phyloP scores from a whole-genome alignment of 1,139 yeast genomes.

The Diutina mesorugosa region DNA sequence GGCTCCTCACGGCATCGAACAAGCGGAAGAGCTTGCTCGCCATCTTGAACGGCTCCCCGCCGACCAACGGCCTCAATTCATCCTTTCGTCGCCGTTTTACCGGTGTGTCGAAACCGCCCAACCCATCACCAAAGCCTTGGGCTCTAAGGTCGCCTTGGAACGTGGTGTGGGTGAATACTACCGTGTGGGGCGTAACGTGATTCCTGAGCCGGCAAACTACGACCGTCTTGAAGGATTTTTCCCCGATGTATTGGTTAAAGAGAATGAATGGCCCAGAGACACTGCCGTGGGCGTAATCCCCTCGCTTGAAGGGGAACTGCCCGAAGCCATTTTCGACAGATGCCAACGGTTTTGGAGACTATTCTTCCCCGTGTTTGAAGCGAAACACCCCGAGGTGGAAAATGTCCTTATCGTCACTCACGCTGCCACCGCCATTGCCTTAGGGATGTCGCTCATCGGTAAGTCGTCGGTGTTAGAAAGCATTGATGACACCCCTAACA shows the following conservation, averaged over 20 bases:
- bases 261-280: slow-evolving; percentile 27
- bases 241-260: slow-evolving; percentile 23
- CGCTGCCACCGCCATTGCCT: slow-evolving; percentile 74
- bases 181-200: slow-evolving; percentile 35
- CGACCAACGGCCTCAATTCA: slow-evolving; percentile 43
- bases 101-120: slow-evolving; percentile 77
- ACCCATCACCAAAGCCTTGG: slow-evolving; percentile 47
- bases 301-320: slow-evolving; percentile 47
- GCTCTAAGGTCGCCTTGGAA: slow-evolving; percentile 48
- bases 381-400: slow-evolving; percentile 39
- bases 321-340: slow-evolving; percentile 46
- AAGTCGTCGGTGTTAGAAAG: slow-evolving; percentile 28
- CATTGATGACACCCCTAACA: slow-evolving; percentile 21
- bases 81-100: slow-evolving; percentile 76
- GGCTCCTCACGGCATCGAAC: slow-evolving; percentile 69
- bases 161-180: slow-evolving; percentile 69
- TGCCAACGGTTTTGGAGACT: slow-evolving; percentile 33
- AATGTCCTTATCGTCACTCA: slow-evolving; percentile 58
- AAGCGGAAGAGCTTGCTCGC: slow-evolving; percentile 61
- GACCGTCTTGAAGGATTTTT: slow-evolving; percentile 37
- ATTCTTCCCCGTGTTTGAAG: slow-evolving; percentile 40
- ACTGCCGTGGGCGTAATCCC: slow-evolving; percentile 38
- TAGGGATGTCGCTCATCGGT: slow-evolving; percentile 54
- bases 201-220: slow-evolving; percentile 49
- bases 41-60: slow-evolving; percentile 24